Percentiles rank a stretch among this genome's conserved stretches.
phyloP scores from a whole-genome alignment of 179 eudicot species.

The Amaranthus tricolor region DNA sequence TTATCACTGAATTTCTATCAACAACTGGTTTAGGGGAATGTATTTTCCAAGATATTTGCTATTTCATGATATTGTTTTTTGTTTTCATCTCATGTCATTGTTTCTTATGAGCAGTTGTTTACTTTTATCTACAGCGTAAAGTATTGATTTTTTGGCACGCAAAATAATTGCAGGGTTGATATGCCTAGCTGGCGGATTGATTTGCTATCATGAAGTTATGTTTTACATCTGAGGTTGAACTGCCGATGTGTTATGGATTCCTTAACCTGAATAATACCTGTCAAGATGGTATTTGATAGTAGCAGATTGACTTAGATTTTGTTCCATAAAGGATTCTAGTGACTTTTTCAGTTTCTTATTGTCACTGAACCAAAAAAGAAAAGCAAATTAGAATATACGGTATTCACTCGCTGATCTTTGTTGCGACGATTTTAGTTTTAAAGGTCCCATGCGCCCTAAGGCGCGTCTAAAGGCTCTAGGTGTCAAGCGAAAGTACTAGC shows the following conservation, averaged over 20 bases:
- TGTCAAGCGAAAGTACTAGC: too few species aligned
- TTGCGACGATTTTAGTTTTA: background rate
- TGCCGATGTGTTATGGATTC: constrained; percentile 77
- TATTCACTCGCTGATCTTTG: background rate
- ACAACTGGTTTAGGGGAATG: constrained; percentile 13
- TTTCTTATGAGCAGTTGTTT: constrained; percentile 30
- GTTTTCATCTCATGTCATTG: constrained; percentile 12
- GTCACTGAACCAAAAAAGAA: constrained; percentile 9
- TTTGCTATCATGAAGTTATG: constrained; percentile 91
- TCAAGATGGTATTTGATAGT: constrained; percentile 52
- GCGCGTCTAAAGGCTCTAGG: too few species aligned
- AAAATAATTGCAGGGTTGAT: constrained; percentile 99
- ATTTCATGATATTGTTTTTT: constrained; percentile 12
- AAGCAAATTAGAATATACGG: constrained; percentile 14
- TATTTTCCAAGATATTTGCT: constrained; percentile 6
- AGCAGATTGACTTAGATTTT: constrained; percentile 43
- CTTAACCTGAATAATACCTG: constrained; percentile 50
- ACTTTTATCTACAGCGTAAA: constrained; percentile 33
- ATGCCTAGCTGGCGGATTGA: constrained; percentile 96
- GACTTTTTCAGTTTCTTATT: constrained; percentile 9
- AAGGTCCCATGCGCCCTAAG: background rate
- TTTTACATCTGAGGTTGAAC: constrained; percentile 93
- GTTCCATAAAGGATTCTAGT: constrained; percentile 20
- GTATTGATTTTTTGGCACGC: constrained; percentile 89
- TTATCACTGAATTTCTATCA: background rate